phyloP scores from a whole-genome alignment of 768 basidiomycete genomes.

The Hirschioporus abietinus region DNA sequence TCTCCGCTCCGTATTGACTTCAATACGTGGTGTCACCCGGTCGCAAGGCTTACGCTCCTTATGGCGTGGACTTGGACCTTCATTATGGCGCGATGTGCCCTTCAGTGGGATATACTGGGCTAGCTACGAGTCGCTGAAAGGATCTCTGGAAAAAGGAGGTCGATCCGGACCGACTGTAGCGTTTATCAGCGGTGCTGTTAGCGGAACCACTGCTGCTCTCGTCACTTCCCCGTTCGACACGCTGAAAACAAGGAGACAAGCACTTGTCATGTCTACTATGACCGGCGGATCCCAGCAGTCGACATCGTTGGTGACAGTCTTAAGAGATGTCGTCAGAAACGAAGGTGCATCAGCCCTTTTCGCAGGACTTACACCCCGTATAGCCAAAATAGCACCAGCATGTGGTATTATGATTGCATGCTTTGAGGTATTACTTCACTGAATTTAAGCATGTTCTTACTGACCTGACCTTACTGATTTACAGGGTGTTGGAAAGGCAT shows the following conservation, averaged over 20 bases:
- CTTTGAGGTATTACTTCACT: slow-evolving; percentile 63
- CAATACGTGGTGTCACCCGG: slow-evolving; percentile 55
- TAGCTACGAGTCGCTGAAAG: slow-evolving; percentile 83
- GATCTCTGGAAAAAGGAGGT: slow-evolving; percentile 46
- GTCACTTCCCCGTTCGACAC: slow-evolving; percentile 96
- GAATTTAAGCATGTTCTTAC: neutral
- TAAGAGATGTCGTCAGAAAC: slow-evolving; percentile 62
- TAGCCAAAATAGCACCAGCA: slow-evolving; percentile 94
- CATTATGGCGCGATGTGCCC: slow-evolving; percentile 95
- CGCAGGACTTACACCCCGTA: slow-evolving; percentile 79
- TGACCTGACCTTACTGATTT: neutral
- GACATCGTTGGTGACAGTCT: slow-evolving; percentile 56
- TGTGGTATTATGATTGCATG: slow-evolving; percentile 98
- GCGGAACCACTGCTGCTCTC: slow-evolving; percentile 81
- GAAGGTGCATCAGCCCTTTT: slow-evolving; percentile 80
- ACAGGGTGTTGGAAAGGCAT: slow-evolving; percentile 11
- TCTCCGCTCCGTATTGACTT: slow-evolving; percentile 63
- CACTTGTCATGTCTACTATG: slow-evolving; percentile 58
- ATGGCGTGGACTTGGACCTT: slow-evolving; percentile 89
- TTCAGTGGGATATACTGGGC: slow-evolving; percentile 98
- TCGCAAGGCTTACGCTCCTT: slow-evolving; percentile 63
- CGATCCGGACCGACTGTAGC: slow-evolving; percentile 60
- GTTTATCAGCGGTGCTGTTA: slow-evolving; percentile 86
- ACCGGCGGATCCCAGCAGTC: slow-evolving; percentile 29
- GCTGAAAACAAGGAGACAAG: slow-evolving; percentile 90